These are phyloP conservation scores for Elsinoe perseae DNA, from an alignment of 2,329 filamentous ascomycete species.

Conservation along the genomic window DNA sequence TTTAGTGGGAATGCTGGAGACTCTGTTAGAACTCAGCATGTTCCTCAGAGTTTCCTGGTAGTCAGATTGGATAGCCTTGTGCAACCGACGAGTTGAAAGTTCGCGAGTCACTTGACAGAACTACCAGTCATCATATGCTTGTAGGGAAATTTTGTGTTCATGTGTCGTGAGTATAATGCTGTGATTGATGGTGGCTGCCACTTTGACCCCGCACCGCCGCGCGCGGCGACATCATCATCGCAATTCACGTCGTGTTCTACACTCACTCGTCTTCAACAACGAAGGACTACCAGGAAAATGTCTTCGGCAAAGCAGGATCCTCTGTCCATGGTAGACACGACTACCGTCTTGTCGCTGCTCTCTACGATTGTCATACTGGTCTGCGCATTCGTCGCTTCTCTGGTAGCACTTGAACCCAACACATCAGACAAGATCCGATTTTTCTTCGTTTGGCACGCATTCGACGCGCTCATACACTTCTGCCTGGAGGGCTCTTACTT, in stretches of 20 bases:
- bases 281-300: background rate
- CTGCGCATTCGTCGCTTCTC: constrained; percentile 44
- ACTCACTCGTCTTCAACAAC: background rate
- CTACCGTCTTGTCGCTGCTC: constrained; percentile 49
- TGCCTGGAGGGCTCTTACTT: constrained; percentile 85
- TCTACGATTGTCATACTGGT: constrained; percentile 48
- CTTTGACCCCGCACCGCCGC: background rate
- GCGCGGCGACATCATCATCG: background rate
- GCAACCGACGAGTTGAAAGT: no score
- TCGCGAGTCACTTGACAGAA: background rate
- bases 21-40: background rate
- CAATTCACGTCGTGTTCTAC: background rate
- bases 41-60: background rate
- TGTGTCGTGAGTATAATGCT: background rate
- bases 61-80: background rate
- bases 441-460: constrained; percentile 91
- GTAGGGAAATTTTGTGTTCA: background rate
- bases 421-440: constrained; percentile 55
- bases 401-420: constrained; percentile 44
- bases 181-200: background rate
- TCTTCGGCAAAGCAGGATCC: constrained; percentile 1
- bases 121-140: background rate
- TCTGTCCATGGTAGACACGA: constrained; percentile 33
- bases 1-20: background rate
- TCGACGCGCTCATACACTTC: constrained; percentile 87